Percentiles rank a stretch among this genome's conserved stretches.
Evolutionary conservation across 768 basidiomycete genomes (phyloP).

Genomic region (Coprinopsis marcescibilis): DNA sequence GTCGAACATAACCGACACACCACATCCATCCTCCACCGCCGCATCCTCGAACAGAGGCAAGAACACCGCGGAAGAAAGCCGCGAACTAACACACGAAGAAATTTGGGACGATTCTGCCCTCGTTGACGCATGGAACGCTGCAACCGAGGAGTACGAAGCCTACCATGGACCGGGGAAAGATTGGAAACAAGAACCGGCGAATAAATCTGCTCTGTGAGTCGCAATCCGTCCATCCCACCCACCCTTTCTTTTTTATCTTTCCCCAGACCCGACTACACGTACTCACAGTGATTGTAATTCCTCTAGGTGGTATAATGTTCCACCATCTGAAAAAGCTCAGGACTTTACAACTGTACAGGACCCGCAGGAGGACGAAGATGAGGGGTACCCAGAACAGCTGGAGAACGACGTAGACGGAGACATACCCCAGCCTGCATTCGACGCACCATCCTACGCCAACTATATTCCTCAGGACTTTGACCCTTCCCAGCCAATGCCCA

Average conservation of each 20-base stretch:
- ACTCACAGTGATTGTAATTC: too few species aligned
- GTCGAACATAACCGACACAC: neutral
- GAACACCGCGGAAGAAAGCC: slow-evolving; percentile 45
- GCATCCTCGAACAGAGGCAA: slow-evolving; percentile 8
- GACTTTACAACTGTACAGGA: neutral
- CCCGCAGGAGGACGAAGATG: neutral
- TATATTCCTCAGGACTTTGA: slow-evolving; percentile 20
- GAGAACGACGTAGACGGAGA: slow-evolving; percentile 34
- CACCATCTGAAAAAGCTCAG: slow-evolving; percentile 22
- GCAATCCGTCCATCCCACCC: too few species aligned
- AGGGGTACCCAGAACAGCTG: slow-evolving; percentile 5
- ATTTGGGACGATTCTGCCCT: slow-evolving; percentile 86
- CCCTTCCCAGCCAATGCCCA: slow-evolving; percentile 32
- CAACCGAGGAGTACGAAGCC: slow-evolving; percentile 73
- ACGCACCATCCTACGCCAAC: slow-evolving; percentile 2
- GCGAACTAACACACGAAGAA: slow-evolving; percentile 63
- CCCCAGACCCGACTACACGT: neutral
- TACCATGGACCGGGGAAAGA: slow-evolving; percentile 62
- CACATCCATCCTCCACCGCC: neutral
- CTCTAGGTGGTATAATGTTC: slow-evolving; percentile 74
- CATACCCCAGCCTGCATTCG: slow-evolving; percentile 17
- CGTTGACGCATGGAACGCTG: slow-evolving; percentile 80
- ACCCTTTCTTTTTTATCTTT: neutral
- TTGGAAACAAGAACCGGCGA: slow-evolving; percentile 67
- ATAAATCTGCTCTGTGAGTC: slow-evolving; percentile 69